Evolutionary conservation across 768 basidiomycete species (phyloP).

Genomic region (Lactarius psammicola): DNA sequence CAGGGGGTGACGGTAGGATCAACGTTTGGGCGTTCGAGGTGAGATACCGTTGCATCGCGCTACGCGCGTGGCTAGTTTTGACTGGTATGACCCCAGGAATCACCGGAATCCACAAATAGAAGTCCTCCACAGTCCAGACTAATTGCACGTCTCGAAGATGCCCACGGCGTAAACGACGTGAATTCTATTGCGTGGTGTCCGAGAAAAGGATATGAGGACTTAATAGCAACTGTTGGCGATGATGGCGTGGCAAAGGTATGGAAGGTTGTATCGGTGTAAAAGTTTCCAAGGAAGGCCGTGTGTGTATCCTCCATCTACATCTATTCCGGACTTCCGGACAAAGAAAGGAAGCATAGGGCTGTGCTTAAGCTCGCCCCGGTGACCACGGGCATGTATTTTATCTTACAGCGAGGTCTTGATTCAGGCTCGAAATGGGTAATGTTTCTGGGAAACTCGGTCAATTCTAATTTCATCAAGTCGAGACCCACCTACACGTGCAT

Average conservation of each 20-base stretch:
- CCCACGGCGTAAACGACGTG: conserved; percentile 83
- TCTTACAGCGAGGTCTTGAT: neutral
- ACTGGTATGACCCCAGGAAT: neutral
- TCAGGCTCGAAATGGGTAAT: neutral
- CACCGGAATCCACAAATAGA: conserved; percentile 9
- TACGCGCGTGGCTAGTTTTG: neutral
- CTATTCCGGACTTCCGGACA: neutral
- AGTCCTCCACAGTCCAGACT: conserved; percentile 37
- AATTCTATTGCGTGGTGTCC: conserved; percentile 87
- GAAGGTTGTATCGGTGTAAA: conserved; percentile 41
- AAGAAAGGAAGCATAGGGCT: neutral
- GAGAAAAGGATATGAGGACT: conserved; percentile 54
- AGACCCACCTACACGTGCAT: neutral
- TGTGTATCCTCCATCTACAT: neutral
- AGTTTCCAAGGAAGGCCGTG: neutral
- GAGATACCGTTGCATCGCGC: conserved; percentile 9
- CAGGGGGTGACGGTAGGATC: conserved; percentile 82
- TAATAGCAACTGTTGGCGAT: conserved; percentile 84
- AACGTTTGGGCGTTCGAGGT: conserved; percentile 78
- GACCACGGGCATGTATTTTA: neutral
- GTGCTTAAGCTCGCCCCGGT: neutral
- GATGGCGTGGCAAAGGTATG: conserved; percentile 84
- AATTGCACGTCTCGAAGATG: conserved; percentile 55
- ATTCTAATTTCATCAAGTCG: neutral
- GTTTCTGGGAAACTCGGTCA: neutral